These are phyloP conservation scores for Cicer pinnatifidum DNA, from an alignment of 306 rosid genomes.

Conservation along the genomic window DNA sequence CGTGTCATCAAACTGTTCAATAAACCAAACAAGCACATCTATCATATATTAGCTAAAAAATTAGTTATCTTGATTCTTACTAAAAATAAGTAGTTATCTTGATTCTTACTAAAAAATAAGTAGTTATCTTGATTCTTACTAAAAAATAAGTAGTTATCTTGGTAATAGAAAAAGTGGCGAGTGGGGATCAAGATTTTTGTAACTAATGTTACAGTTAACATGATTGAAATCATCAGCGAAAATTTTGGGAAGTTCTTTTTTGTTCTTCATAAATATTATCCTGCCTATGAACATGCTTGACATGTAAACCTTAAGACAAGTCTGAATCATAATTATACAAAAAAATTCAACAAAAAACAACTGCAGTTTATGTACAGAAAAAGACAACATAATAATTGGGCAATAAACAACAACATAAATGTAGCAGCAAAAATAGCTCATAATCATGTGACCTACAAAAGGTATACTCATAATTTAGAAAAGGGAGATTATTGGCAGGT, in stretches of 20 bases:
- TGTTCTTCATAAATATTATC: slow-evolving; percentile 28
- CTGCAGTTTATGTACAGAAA: no score
- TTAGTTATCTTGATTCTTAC: slow-evolving; percentile 1
- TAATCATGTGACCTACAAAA: background rate
- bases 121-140: background rate
- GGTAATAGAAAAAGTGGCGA: background rate
- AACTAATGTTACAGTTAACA: slow-evolving; percentile 6
- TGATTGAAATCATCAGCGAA: slow-evolving; percentile 8
- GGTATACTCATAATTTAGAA: slow-evolving; percentile 9
- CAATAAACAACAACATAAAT: background rate
- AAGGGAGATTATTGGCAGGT: slow-evolving; percentile 6
- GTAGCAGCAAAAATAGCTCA: slow-evolving; percentile 20
- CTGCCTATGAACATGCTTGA: slow-evolving; percentile 1
- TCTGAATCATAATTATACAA: slow-evolving; percentile 9
- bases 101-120: background rate
- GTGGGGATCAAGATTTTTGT: background rate
- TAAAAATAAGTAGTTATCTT: slow-evolving; percentile 32
- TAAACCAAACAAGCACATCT: slow-evolving; percentile 31
- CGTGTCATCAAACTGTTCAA: slow-evolving; percentile 16
- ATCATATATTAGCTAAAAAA: slow-evolving; percentile 14
- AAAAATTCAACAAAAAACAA: background rate
- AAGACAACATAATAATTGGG: background rate
- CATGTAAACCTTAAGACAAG: slow-evolving; percentile 10
- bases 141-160: background rate
- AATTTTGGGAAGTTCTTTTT: slow-evolving; percentile 13